Conservation (phyloP, 2,329 filamentous ascomycete species). For the Talaromyces sp. region DNA sequence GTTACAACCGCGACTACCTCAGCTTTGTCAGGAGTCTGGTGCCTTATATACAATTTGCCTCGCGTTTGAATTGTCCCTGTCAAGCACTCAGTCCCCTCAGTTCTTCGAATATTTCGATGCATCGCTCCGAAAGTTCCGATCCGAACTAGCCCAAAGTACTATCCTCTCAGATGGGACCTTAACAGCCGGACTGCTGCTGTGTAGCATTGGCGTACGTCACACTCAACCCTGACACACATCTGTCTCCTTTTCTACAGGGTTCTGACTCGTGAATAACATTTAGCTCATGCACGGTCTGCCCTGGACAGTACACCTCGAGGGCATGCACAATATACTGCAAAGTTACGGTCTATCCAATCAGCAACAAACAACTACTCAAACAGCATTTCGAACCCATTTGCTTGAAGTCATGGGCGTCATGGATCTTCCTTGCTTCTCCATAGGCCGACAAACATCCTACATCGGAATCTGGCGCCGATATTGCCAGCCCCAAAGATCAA, state of each 20-base stretch:
- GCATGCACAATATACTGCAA: conserved; percentile 35
- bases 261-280: background rate
- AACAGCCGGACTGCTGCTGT: conserved; percentile 33
- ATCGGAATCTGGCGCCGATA: conserved; percentile 34
- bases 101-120: conserved; percentile 35
- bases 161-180: conserved; percentile 32
- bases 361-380: background rate
- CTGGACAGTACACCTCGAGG: conserved; percentile 37
- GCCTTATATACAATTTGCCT: conserved; percentile 34
- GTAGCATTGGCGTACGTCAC: conserved; percentile 34
- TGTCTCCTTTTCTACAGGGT: background rate
- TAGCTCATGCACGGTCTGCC: conserved; percentile 34
- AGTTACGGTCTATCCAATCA: conserved; percentile 13
- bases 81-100: conserved; percentile 8
- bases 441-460: conserved; percentile 28
- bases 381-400: conserved; percentile 26
- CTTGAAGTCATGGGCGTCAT: conserved; percentile 38
- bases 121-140: conserved; percentile 30
- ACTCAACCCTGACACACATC: background rate
- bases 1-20: conserved; percentile 21
- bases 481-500: conserved; percentile 18
- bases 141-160: conserved; percentile 27
- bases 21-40: conserved; percentile 27
- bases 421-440: conserved; percentile 30
- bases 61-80: conserved; percentile 31